A percentile compares a stretch with the other conserved stretches of the same genome.
phyloP scores from a whole-genome alignment of 768 basidiomycete genomes.

The Boletus sp. region DNA sequence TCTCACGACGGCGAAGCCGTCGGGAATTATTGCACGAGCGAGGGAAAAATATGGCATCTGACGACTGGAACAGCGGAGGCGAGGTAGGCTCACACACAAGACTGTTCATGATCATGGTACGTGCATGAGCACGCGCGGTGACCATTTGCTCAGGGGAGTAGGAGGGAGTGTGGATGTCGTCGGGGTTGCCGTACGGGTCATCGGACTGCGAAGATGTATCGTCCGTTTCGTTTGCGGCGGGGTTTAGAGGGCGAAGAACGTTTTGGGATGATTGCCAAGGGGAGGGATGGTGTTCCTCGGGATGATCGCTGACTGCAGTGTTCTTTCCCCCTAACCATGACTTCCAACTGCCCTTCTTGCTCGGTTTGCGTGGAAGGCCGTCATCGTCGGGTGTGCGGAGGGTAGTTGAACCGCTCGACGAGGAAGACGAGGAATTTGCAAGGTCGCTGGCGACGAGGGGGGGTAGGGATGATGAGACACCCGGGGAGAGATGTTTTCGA shows the following conservation, averaged over 20 bases:
- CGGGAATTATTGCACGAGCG: constrained; percentile 49
- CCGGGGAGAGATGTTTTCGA: constrained; percentile 20
- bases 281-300: constrained; percentile 23
- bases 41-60: constrained; percentile 43
- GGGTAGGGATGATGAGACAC: constrained; percentile 16
- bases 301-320: constrained; percentile 24
- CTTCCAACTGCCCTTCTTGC: constrained; percentile 51
- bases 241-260: constrained; percentile 20
- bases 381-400: constrained; percentile 64
- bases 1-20: constrained; percentile 35
- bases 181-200: constrained; percentile 28
- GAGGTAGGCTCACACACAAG: constrained; percentile 38
- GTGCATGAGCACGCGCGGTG: constrained; percentile 38
- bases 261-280: constrained; percentile 32
- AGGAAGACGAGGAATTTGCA: constrained; percentile 57
- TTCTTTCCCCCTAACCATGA: constrained; percentile 50
- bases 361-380: constrained; percentile 31
- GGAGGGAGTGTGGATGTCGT: constrained; percentile 13
- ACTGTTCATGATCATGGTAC: constrained; percentile 44
- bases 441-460: constrained; percentile 32
- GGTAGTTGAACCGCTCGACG: constrained; percentile 49
- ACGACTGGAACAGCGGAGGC: constrained; percentile 47
- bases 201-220: constrained; percentile 39
- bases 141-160: constrained; percentile 27
- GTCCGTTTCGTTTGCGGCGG: constrained; percentile 27